phyloP scores from a whole-genome alignment of 306 rosid species.

The Citrullus amarus region DNA sequence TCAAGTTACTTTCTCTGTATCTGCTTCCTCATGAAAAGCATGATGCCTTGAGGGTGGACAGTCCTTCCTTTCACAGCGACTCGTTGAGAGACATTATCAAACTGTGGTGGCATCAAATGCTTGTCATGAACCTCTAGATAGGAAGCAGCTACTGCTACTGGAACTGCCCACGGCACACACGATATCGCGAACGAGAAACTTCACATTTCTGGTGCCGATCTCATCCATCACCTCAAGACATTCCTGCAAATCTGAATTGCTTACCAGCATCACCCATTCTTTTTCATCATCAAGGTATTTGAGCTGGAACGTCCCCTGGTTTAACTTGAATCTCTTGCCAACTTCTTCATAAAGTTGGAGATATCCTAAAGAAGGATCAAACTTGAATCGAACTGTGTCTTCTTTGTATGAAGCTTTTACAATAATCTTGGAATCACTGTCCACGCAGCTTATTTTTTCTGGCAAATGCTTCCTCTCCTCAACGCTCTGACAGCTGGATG shows the following conservation, averaged over 20 bases:
- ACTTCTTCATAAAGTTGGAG: constrained; percentile 61
- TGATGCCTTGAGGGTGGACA: neutral
- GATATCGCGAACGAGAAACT: constrained; percentile 60
- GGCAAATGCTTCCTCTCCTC: constrained; percentile 34
- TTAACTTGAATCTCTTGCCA: constrained; percentile 54
- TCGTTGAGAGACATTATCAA: neutral
- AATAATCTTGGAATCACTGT: constrained; percentile 30
- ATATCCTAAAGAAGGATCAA: constrained; percentile 43
- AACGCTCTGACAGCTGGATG: constrained; percentile 51
- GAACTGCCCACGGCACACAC: constrained; percentile 38
- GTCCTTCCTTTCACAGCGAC: neutral
- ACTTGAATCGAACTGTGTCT: constrained; percentile 68
- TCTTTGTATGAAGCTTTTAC: constrained; percentile 69
- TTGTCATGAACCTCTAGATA: constrained; percentile 27
- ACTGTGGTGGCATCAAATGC: constrained; percentile 7
- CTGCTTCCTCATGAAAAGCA: neutral
- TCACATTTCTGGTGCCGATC: constrained; percentile 31
- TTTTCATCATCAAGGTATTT: constrained; percentile 75
- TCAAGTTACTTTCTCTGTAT: neutral
- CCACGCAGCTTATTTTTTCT: constrained; percentile 23
- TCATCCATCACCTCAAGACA: constrained; percentile 66
- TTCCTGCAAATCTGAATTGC: constrained; percentile 58
- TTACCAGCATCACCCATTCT: constrained; percentile 79
- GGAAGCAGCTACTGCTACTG: constrained; percentile 42
- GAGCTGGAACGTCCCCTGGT: constrained; percentile 56